These are phyloP conservation scores for Neofusicoccum laricinum DNA, from an alignment of 2,329 filamentous ascomycete genomes.

Conservation along the genomic window DNA sequence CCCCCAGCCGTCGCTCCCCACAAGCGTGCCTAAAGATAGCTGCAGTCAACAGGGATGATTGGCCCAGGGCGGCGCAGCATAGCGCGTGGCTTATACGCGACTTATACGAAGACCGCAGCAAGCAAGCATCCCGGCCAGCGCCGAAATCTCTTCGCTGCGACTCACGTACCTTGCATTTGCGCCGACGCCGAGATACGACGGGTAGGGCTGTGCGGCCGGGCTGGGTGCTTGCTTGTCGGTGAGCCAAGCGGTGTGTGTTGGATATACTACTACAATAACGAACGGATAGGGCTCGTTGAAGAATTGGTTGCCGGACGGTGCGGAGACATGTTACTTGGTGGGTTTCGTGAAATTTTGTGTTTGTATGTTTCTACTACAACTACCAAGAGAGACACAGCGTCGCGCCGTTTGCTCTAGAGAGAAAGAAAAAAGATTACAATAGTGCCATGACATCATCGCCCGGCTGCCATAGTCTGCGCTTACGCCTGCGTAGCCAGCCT, in stretches of 20 bases:
- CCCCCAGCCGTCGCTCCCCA: not conserved
- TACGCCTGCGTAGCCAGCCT: conserved; percentile 12
- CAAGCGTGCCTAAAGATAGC: not conserved
- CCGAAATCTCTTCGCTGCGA: not conserved
- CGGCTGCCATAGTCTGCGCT: not conserved
- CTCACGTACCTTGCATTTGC: not conserved
- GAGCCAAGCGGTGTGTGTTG: conserved; percentile 10
- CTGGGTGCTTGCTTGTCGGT: not conserved
- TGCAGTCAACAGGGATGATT: not conserved
- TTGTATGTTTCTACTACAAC: not conserved
- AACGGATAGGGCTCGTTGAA: not conserved
- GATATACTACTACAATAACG: not conserved
- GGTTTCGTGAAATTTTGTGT: not conserved
- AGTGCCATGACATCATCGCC: conserved; percentile 14
- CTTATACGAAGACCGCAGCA: not conserved
- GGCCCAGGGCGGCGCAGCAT: not conserved
- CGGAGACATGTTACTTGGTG: too few species aligned
- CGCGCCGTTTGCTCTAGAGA: not conserved
- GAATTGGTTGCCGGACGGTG: not conserved
- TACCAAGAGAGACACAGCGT: not conserved
- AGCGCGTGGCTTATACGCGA: not conserved
- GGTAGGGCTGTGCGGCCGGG: not conserved
- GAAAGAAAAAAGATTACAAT: not conserved
- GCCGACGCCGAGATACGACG: not conserved
- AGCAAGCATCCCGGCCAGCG: not conserved